Percentiles rank a stretch among this genome's conserved stretches.
phyloP scores from a whole-genome alignment of 108 stramenopile genomes.

The Cyclotella distinguenda region DNA sequence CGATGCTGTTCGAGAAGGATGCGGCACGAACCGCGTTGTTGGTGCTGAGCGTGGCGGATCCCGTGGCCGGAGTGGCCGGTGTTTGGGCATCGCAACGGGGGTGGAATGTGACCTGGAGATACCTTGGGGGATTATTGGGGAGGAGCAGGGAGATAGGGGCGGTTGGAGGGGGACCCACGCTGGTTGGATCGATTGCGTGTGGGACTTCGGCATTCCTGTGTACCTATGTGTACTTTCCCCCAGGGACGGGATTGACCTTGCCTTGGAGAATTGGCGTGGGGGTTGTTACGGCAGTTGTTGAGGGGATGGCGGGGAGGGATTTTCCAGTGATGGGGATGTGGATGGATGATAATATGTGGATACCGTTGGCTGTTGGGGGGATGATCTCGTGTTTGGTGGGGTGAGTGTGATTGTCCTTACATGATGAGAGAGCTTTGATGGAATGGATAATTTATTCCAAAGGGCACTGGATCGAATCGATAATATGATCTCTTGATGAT shows the following conservation, averaged over 20 bases:
- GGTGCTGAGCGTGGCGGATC: constrained; percentile 40
- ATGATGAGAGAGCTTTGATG: too few relatives aligned
- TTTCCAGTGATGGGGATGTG: constrained; percentile 9
- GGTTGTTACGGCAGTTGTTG: constrained; percentile 21
- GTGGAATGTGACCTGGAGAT: constrained; percentile 31
- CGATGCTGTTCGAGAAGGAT: constrained; percentile 11
- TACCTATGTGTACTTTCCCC: constrained; percentile 36
- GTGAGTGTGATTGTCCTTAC: too few relatives aligned
- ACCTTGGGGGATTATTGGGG: neutral
- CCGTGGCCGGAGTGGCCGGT: constrained; percentile 34
- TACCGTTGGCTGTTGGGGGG: constrained; percentile 38
- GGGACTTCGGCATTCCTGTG: constrained; percentile 23
- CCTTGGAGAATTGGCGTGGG: constrained; percentile 18
- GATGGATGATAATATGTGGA: constrained; percentile 42
- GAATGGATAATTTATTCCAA: too few relatives aligned
- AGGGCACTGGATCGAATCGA: too few relatives aligned
- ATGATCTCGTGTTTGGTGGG: constrained; percentile 22
- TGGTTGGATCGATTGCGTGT: constrained; percentile 38
- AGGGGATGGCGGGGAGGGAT: constrained; percentile 29
- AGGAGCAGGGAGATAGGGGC: neutral
- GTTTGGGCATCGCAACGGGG: constrained; percentile 9
- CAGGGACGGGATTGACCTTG: constrained; percentile 1
- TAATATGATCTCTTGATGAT: too few relatives aligned
- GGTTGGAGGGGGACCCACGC: constrained; percentile 9
- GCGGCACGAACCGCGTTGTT: constrained; percentile 37